Percentiles rank a stretch among this genome's conserved stretches.
Evolutionary conservation across 306 rosid genomes (phyloP).

Genomic region (Sphenostylis stenocarpa): DNA sequence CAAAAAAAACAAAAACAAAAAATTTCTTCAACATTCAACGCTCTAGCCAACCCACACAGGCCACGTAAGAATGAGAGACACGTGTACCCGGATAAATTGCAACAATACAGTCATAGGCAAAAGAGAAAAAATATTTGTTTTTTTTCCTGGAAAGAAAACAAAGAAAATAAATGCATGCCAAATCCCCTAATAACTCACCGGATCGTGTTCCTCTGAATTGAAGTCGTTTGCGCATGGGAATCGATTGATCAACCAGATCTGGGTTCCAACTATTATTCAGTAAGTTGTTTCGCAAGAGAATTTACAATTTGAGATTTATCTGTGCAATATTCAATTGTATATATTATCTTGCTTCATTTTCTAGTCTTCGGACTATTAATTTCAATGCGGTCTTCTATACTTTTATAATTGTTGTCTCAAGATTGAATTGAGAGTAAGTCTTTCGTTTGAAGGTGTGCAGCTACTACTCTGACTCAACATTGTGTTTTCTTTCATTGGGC

Average conservation of each 20-base stretch:
- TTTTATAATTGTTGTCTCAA: not conserved
- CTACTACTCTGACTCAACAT: not conserved
- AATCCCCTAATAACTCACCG: not conserved
- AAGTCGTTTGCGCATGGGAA: not conserved
- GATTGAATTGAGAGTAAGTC: not conserved
- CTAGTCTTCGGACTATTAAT: not conserved
- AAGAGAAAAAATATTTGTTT: not conserved
- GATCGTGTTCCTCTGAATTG: not conserved
- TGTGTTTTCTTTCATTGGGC: not conserved
- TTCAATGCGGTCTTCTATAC: not conserved
- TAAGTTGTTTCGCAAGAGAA: not conserved
- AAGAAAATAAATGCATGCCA: not conserved
- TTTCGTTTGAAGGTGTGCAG: not conserved
- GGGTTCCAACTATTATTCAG: not conserved
- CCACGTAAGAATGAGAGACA: conserved; percentile 31
- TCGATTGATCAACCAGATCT: conserved; percentile 30
- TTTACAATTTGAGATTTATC: not conserved
- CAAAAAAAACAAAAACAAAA: no score
- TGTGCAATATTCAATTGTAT: not conserved
- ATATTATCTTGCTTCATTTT: not conserved
- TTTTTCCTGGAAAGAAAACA: not conserved
- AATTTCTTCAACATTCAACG: not conserved
- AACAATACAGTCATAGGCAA: not conserved
- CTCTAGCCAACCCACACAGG: conserved; percentile 19
- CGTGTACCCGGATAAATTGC: not conserved